These are phyloP conservation scores for Teratosphaeria destructans DNA, from an alignment of 2,329 filamentous ascomycete genomes.

Conservation along the genomic window DNA sequence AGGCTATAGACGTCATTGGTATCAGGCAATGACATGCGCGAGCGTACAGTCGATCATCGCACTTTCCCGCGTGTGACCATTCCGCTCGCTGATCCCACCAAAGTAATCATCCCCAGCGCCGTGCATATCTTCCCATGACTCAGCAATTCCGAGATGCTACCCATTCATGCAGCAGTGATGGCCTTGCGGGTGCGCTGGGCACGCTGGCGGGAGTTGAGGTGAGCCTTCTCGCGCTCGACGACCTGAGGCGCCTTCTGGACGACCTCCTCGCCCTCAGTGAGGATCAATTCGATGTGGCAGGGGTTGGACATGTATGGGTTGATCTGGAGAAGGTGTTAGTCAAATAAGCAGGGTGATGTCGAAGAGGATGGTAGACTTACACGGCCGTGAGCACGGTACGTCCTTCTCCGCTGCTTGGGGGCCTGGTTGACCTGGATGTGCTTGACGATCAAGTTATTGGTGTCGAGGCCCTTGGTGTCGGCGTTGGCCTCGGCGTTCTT, in stretches of 20 bases:
- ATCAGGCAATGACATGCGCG: not conserved
- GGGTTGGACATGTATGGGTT: constrained; percentile 99
- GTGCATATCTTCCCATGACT: not conserved
- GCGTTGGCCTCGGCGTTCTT: constrained; percentile 97
- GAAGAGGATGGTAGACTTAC: not conserved
- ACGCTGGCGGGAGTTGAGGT: constrained; percentile 86
- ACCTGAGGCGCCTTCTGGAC: constrained; percentile 77
- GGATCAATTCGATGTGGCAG: constrained; percentile 99
- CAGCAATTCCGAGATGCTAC: not conserved
- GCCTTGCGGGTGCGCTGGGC: constrained; percentile 54
- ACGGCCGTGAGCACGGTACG: constrained; percentile 99
- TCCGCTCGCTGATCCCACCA: not conserved
- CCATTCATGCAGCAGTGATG: constrained; percentile 29
- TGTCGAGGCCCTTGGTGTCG: constrained; percentile 95
- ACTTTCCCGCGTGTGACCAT: not conserved
- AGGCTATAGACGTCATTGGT: constrained; percentile 1
- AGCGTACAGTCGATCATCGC: not conserved
- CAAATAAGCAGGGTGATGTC: not conserved
- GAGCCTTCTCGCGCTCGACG: constrained; percentile 45
- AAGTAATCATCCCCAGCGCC: not conserved
- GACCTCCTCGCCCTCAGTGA: constrained; percentile 93
- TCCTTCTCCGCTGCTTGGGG: constrained; percentile 96
- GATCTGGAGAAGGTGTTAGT: constrained; percentile 50
- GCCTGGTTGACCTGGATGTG: constrained; percentile 99
- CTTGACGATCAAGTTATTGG: constrained; percentile 94